Base-by-base conservation (phyloP, 139 green algal species). In the Mychonastes homosphaera region DNA sequence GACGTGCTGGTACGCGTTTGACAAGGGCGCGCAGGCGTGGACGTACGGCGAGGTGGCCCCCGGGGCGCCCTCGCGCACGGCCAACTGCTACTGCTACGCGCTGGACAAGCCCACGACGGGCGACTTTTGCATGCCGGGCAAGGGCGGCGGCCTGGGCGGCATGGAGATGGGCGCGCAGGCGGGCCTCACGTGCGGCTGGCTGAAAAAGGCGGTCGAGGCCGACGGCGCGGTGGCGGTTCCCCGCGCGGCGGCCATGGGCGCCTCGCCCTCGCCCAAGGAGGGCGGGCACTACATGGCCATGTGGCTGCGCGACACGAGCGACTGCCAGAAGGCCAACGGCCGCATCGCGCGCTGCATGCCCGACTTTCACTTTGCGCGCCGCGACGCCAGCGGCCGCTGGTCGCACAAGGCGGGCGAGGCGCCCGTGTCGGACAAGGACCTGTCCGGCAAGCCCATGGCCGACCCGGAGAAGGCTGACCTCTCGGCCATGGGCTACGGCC, bases 1-100 rank as follows among this genome's bases (percentile, higher is more conserved):
- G 23, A n/a, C 41, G 5, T 48, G 6, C 19, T 6, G 24, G 9
- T 6, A 48, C 6, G 6, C 41, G 19, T 13, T 7, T n/a, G 23
- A n/a, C 7, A 48, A 23, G 12, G 50, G 43, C 18, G 50, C 52
- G 24, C 30, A 46, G 29, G 61, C 50, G 29, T 67, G 46, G 40
- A 61, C 36, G 24, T 67, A 60, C 51, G 53, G 51, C 41, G 48
- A 67, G 51, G 61, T 61, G 51, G 39, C 54, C 33, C 51, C 61
- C 12, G 61, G 61, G 18, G 61, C 60, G 50, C 49, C 50, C 35
- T 33, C 39, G 21, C 61, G 61, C 36, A 16, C 54, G 8, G 54
- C 46, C 50, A 67, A 67, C 50, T 67, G 61, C 40, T 67, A 67
- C 39, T 67, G 61, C 51, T 67, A 67, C 40, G 61, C 61, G 21